These are phyloP conservation scores for Phlebiopsis gigantea DNA, from an alignment of 768 basidiomycete species.

Conservation along the genomic window DNA sequence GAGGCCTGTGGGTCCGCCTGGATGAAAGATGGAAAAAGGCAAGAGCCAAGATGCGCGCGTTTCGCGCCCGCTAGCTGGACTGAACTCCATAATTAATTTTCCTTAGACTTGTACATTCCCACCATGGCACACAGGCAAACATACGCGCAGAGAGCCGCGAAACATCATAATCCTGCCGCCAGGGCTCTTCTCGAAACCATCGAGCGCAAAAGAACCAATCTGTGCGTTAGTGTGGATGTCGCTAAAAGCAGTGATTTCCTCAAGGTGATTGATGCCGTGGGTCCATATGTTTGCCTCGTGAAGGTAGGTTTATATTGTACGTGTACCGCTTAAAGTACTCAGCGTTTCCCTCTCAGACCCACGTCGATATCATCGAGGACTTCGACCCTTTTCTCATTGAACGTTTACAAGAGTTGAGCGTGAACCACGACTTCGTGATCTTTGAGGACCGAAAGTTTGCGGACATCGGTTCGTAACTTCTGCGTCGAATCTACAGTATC, in stretches of 20 bases:
- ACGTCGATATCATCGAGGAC: slow-evolving; percentile 93
- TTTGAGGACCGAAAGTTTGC: slow-evolving; percentile 99
- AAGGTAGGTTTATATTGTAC: slow-evolving; percentile 50
- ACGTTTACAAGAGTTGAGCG: slow-evolving; percentile 62
- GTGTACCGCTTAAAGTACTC: slow-evolving; percentile 15
- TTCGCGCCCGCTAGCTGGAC: neutral
- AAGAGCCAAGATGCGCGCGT: neutral
- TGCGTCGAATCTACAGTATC: neutral
- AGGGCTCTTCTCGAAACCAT: slow-evolving; percentile 74
- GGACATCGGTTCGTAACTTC: slow-evolving; percentile 73
- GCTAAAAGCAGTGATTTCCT: slow-evolving; percentile 75
- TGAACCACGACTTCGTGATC: slow-evolving; percentile 87
- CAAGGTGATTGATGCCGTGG: slow-evolving; percentile 82
- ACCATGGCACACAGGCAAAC: slow-evolving; percentile 37
- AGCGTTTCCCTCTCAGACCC: slow-evolving; percentile 57
- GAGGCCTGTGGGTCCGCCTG: slow-evolving; percentile 7
- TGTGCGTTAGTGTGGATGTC: slow-evolving; percentile 95
- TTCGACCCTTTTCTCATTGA: slow-evolving; percentile 71
- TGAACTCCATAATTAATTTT: neutral
- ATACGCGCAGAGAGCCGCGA: slow-evolving; percentile 56
- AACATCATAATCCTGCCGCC: slow-evolving; percentile 71
- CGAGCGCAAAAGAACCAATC: slow-evolving; percentile 83
- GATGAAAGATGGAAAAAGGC: slow-evolving; percentile 2
- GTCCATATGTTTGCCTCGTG: slow-evolving; percentile 86
- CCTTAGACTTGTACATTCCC: slow-evolving; percentile 21